Base-by-base conservation (phyloP, 164 flowering plant genomes). In the Akebia trifoliata region DNA sequence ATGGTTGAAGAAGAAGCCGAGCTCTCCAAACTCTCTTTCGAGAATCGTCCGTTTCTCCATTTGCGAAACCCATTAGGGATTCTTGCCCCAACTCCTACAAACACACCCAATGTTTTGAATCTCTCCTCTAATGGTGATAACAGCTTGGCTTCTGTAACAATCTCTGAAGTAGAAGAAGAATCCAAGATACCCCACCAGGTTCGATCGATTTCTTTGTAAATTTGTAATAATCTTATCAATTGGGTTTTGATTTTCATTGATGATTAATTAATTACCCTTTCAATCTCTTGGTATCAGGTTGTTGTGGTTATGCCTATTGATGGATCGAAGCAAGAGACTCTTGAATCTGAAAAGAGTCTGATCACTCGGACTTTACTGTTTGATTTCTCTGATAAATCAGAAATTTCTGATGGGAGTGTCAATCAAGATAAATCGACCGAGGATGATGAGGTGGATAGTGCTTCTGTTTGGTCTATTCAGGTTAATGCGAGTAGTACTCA, bases 321-420 rank as follows among this genome's bases (percentile, higher is more conserved):
- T 8, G 74, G 49, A 22, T 47, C 44, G 65, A 57, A 61, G 15
- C 44, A 67, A 51, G 74, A 59, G 46, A 56, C 21, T 20, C 24
- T 63, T 12, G 82, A 75, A 18, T 72, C 72, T n/a, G 58, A 68
- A 22, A 70, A 63, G 58, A 70, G 69, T 57, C 20, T 57, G 52
- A 60, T 77, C 6, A 78, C 80, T 30, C 54, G 86, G 50, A 77
- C 95, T 12, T 65, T 87, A 63, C 73, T 80, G 54, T 63, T 77
- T 42, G 96, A 88, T 57, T 88, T 85, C 59, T 75, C 78, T 2
- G 96, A 83, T 50, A 86, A 86, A 52, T 76, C 81, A n/a, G n/a
- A n/a, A n/a, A n/a, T n/a, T n/a, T n/a, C n/a, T n/a, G n/a, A n/a
- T n/a, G n/a, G n/a, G n/a, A n/a, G n/a, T n/a, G n/a, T n/a, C n/a